Evolutionary conservation across 768 basidiomycete genomes (phyloP), one percentile per base, ranked within the genome.

Genomic region (Auriscalpium microsporum): DNA sequence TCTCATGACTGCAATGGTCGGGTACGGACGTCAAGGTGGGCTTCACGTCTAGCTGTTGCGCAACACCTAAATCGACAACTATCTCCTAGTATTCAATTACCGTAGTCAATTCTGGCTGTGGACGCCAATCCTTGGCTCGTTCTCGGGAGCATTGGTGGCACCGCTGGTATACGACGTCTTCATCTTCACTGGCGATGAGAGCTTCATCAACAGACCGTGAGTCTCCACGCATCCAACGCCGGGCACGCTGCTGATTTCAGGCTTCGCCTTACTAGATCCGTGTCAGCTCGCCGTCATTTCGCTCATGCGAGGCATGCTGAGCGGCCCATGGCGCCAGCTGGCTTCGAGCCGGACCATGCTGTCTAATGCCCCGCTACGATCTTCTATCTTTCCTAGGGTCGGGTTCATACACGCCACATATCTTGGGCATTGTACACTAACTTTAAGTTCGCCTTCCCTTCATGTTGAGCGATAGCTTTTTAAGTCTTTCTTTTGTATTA

Each of bases 31-130:
- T 63, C 72, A 74, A 44, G 80, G 65, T 65, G 45, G 19, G 11
- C 44, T 28, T 45, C 44, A 7, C 38, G 23, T 40, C 47, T 9
- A 14, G 16, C 52, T 19, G 34, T 36, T 47, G 40, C 19, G 10
- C 16, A 11, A 49, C 28, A 16, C 45, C 44, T 16, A 40, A 10
- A 16, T 23, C 33, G 34, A 17, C 17, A 36, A 16, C 23, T 36
- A n/a, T 8, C 38, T 21, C 23, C 10, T 40, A 67, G 69, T 76
- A n/a, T 79, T 71, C 69, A 73, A 71, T 35, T 70, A 63, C 53
- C 63, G 67, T 59, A 78, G 74, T 62, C 84, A 87, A 55, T 88
- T 87, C 63, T 88, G 85, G 86, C 57, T 87, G 36, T 87, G 86
- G 86, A 80, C 80, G 61, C 80, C 83, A 3, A 62, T 84, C n/a